Percentiles rank a stretch among this genome's conserved stretches.
These are phyloP conservation scores for Ogataea wickerhamii DNA, from an alignment of 805 yeast species.

Conservation along the genomic window DNA sequence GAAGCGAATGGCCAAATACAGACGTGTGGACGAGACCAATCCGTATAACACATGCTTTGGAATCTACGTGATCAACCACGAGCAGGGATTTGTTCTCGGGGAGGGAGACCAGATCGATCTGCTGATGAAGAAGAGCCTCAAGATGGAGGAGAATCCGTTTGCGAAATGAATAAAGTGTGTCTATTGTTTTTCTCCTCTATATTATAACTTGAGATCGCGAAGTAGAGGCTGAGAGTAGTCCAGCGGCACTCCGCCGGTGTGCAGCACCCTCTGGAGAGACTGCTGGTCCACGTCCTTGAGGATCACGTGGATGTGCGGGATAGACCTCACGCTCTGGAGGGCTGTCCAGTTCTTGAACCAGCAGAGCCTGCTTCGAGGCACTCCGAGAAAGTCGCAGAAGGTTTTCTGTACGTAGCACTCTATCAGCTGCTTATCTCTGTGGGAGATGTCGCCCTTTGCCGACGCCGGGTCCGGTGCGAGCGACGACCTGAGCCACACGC, in stretches of 20 bases:
- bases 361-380: conserved; percentile 36
- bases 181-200: not conserved
- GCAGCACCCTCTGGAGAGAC: conserved; percentile 18
- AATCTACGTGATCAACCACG: conserved; percentile 26
- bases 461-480: conserved; percentile 51
- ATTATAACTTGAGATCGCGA: conserved; percentile 5
- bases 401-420: conserved; percentile 45
- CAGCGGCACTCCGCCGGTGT: conserved; percentile 24
- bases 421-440: conserved; percentile 38
- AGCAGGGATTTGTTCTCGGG: conserved; percentile 15
- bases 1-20: conserved; percentile 23
- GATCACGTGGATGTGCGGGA: conserved; percentile 70
- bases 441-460: conserved; percentile 48
- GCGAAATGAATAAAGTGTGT: too few species aligned
- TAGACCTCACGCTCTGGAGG: conserved; percentile 61
- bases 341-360: conserved; percentile 77
- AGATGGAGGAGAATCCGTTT: conserved; percentile 20
- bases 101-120: conserved; percentile 28
- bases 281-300: conserved; percentile 38
- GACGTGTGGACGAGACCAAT: conserved; percentile 29
- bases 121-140: conserved; percentile 12
- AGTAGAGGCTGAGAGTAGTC: conserved; percentile 4
- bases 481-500: conserved; percentile 63
- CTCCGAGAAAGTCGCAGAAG: conserved; percentile 43
- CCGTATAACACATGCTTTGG: conserved; percentile 28